Evolutionary conservation across 1,139 yeast species (phyloP), one percentile per base, ranked within the genome.

Genomic region (Pneumocystis wakefieldiae): DNA sequence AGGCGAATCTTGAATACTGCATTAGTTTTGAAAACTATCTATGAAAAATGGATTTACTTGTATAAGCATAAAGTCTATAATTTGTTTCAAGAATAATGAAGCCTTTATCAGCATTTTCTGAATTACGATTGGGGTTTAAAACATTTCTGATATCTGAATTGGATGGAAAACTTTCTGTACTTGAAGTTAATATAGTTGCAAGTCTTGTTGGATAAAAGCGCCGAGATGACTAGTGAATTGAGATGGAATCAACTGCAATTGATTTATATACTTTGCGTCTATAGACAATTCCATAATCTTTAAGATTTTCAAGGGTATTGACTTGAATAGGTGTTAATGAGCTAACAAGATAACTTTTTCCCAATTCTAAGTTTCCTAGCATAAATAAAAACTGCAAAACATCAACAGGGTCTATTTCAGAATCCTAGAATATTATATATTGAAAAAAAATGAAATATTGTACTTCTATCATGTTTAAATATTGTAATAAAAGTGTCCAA

Each of bases 381-480:
- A 91, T 86, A 75, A 92, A 94, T 19, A 92, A 86, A 73, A 92
- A 92, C 73, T 92, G 91, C 60, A 92, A 78, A 57, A 92, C 96
- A 71, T 94, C 98, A 36, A 92, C 98, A 0, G 96, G 94, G 74
- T 92, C 96, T 96, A 91, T 88, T 70, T 87, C 83, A 62, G 88
- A 78, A 59, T 84, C 84, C 55, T 48, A 48, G 12, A 48, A 24
- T 48, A 4, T 48, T 48, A 48, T 2, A 7, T 24, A 48, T 24
- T 48, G 29, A 28, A 19, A n/a, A 48, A 24, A 19, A 48, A 14
- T 12, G 28, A 48, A 24, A 12, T 24, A 48, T 24, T 24, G 17
- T 48, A 48, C 55, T 69, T 88, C 94, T 0, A 97, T 83, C 79
- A 89, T 81, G 71, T 86, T 86, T 67, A 94, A 77, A 72, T 94